Conservation (phyloP, 805 yeast genomes). For the Metahyphopichia silvanorum region DNA sequence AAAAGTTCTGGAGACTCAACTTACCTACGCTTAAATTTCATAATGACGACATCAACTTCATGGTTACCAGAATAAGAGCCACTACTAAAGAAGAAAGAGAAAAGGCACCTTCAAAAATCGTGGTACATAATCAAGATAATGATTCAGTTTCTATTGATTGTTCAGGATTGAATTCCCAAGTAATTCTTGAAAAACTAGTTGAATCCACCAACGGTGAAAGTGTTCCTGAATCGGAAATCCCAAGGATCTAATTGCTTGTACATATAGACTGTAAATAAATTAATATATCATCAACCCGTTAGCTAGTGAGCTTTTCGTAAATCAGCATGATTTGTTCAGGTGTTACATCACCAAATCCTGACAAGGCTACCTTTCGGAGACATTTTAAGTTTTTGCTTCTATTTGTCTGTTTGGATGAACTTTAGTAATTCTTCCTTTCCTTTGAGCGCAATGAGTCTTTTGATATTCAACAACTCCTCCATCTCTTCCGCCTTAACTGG, state of each 20-base stretch:
- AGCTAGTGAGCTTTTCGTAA: too few relatives aligned
- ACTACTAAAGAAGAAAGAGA: slow-evolving; percentile 38
- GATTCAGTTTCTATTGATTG: slow-evolving; percentile 48
- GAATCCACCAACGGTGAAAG: slow-evolving; percentile 47
- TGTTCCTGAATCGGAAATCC: slow-evolving; percentile 47
- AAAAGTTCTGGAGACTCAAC: slow-evolving; percentile 70
- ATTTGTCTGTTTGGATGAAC: too few relatives aligned
- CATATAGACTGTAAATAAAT: slow-evolving; percentile 2
- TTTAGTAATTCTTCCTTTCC: slow-evolving; percentile 64
- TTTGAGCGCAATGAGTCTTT: slow-evolving; percentile 59
- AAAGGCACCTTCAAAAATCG: slow-evolving; percentile 45
- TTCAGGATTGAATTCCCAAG: slow-evolving; percentile 43
- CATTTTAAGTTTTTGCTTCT: too few relatives aligned
- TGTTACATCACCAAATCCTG: too few relatives aligned
- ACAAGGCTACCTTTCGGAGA: too few relatives aligned
- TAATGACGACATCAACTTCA: slow-evolving; percentile 67
- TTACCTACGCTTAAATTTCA: slow-evolving; percentile 79
- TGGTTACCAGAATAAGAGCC: slow-evolving; percentile 53
- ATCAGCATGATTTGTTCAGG: too few relatives aligned
- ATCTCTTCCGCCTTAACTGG: slow-evolving; percentile 33
- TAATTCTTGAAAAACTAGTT: slow-evolving; percentile 57
- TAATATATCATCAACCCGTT: too few relatives aligned
- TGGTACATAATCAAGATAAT: slow-evolving; percentile 38
- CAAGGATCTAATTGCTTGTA: slow-evolving; percentile 9
- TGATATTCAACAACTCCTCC: slow-evolving; percentile 51